Base-by-base conservation (phyloP, 139 green algal species). In the Prasinococcaceae sp. region DNA sequence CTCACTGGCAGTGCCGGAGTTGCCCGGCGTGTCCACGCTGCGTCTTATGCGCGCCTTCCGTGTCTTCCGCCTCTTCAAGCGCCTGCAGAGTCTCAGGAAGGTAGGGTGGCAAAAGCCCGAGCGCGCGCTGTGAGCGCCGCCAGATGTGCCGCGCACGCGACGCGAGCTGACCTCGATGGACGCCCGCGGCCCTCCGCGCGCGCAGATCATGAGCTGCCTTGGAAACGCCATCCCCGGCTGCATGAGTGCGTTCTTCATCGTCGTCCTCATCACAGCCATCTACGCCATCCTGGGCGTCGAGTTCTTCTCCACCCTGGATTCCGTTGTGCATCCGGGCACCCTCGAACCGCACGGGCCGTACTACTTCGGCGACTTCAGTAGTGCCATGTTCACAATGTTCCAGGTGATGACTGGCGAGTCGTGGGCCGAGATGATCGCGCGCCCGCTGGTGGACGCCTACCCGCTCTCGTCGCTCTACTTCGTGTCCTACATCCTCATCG, bases 61-160 rank as follows among this genome's bases (percentile, higher is more conserved):
- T 14, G 33, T 41, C 12, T 41, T 41, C 33, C 33, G 33, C 33
- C 33, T 41, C 35, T 42, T 42, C 35, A 42, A 42, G 35, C 35
- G 35, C 35, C 35, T 42, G 16, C 14, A 14, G 14, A 19, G 14
- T 6, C 20, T 53, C 20, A 25, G 46, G 17, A 53, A 47, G n/a
- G n/a, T n/a, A n/a, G n/a, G n/a, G 40, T 47, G 40, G 40, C 40
- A 47, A n/a, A 20, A 47, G 40, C 19, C 24, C 40, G 16, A 47
- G 40, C 26, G 24, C 12, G n/a, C n/a, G n/a, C n/a, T n/a, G n/a
- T n/a, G n/a, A n/a, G n/a, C n/a, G n/a, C n/a, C n/a, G n/a, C n/a
- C n/a, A n/a, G n/a, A n/a, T n/a, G n/a, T n/a, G n/a, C n/a, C n/a
- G n/a, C n/a, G n/a, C n/a, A n/a, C n/a, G n/a, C n/a, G n/a, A n/a